Evolutionary conservation across 805 yeast species (phyloP), one percentile per base, ranked within the genome.

Genomic region (Cyberlindnera petersonii): DNA sequence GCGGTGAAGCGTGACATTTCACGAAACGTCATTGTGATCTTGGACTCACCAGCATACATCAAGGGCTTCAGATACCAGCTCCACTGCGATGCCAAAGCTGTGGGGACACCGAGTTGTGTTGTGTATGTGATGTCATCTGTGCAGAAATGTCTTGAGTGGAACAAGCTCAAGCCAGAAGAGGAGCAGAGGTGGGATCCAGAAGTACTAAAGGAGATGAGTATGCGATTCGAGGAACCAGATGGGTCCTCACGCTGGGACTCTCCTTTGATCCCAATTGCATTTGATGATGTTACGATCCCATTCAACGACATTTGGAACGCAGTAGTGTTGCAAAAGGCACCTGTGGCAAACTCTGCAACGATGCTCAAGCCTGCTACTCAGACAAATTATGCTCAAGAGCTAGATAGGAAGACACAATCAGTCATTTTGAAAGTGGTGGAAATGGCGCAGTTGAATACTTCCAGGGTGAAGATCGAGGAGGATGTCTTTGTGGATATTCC

Each of bases 11-110:
- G 97, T 48, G 86, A 83, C 47, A 61, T 93, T 4, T 69, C 84
- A 2, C 71, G 80, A 27, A 66, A 72, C 22, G 79, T 75, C 16
- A 71, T 93, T 21, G 97, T 93, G 1, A 78, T 93, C 14, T 69
- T 93, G 37, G 98, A 93, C 59, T 76, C 93, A 2, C 68, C 88
- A 52, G 79, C 86, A 28, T 93, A 93, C 58, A 93, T 93, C 53
- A 93, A 93, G 57, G 98, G 98, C 0, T 88, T 89, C 59, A 69
- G 98, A 44, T 93, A 93, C 62, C 98, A 93, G 61, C 68, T 93
- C 37, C 88, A 78, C 59, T 89, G 97, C 61, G 98, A 93, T 60
- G 89, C 96, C 26, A 91, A 89, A 58, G 82, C 87, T 1, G 68
- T 79, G 20, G 71, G 79, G 14, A 88, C 97, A 1, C 80, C 93